Evolutionary conservation across 1,139 yeast genomes (phyloP), one percentile per base, ranked within the genome.

Genomic region (Kodamaea arcana): DNA sequence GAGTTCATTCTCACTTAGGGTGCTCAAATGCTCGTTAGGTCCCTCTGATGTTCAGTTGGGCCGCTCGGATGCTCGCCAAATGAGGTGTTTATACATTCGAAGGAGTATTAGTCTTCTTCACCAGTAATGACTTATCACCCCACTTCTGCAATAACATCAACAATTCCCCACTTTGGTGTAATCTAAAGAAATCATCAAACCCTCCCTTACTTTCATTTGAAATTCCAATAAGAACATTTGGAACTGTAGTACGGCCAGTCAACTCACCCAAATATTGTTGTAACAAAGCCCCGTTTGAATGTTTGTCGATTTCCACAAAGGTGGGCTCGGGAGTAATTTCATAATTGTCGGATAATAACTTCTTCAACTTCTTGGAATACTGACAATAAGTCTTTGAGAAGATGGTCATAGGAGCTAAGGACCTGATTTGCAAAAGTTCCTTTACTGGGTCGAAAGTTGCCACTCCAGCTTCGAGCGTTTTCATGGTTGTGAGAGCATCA

Each of bases 261-360:
- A 69, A 58, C 32, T 67, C 65, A 10, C 67, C 77, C 36, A 83
- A 65, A 54, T 77, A 78, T 12, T 62, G 69, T 54, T 83, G 92
- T 41, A 83, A 63, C 38, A 69, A 76, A 11, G 58, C 54, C 1
- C 92, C 92, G 50, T 80, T 73, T 31, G 73, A 70, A 55, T 88
- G 94, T 51, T 68, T 70, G 59, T 92, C 97, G 36, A 92, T 70
- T 54, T 92, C 97, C 18, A 90, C 87, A 31, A 85, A 72, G 10
- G 69, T 55, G 4, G 87, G 90, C 27, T 67, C 64, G 2, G 97
- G 98, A 1, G 74, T 69, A 40, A 92, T 77, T 37, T 73, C 72
- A 60, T 86, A 88, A 46, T 78, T 75, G 17, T 74, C 75, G 17
- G 60, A 58, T 34, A 92, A 66, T 30, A 88, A 64, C 23, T 72